Conservation (phyloP, 2,329 filamentous ascomycete genomes). For the Polytolypa hystricis region DNA sequence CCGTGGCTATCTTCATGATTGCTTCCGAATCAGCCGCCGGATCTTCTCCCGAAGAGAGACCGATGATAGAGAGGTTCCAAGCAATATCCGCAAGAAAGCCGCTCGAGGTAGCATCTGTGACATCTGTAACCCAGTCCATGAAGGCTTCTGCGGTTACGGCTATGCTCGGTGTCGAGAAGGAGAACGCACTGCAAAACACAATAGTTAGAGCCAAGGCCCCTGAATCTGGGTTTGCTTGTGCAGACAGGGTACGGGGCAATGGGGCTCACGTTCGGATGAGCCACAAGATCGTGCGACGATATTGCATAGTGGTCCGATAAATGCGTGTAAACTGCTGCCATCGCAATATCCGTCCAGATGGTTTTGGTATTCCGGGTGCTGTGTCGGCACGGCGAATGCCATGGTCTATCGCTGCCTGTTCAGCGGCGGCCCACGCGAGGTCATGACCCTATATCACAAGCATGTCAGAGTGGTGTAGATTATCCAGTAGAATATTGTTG, state of each 20-base stretch:
- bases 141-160: slow-evolving; percentile 10
- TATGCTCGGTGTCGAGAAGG: slow-evolving; percentile 10
- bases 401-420: slow-evolving; percentile 12
- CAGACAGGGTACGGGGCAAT: too few relatives aligned
- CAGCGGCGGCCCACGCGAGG: slow-evolving; percentile 9
- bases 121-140: slow-evolving; percentile 13
- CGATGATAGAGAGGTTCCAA: slow-evolving; percentile 10
- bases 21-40: slow-evolving; percentile 7
- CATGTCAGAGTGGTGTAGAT: background rate
- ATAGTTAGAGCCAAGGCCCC: background rate
- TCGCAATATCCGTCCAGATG: slow-evolving; percentile 6
- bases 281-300: slow-evolving; percentile 12
- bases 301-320: slow-evolving; percentile 10
- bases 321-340: slow-evolving; percentile 10
- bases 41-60: slow-evolving; percentile 8
- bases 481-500: too few relatives aligned
- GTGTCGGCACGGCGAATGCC: slow-evolving; percentile 9
- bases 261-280: slow-evolving; percentile 10
- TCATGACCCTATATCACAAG: slow-evolving; percentile 9
- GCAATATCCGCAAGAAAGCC: slow-evolving; percentile 12
- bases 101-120: slow-evolving; percentile 9
- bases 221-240: background rate
- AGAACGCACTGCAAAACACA: slow-evolving; percentile 8
- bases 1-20: slow-evolving; percentile 7
- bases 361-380: slow-evolving; percentile 5